A percentile compares a stretch with the other conserved stretches of the same genome.
These are phyloP conservation scores for Diaporthe sp. DNA, from an alignment of 2,329 filamentous ascomycete genomes.

Conservation along the genomic window DNA sequence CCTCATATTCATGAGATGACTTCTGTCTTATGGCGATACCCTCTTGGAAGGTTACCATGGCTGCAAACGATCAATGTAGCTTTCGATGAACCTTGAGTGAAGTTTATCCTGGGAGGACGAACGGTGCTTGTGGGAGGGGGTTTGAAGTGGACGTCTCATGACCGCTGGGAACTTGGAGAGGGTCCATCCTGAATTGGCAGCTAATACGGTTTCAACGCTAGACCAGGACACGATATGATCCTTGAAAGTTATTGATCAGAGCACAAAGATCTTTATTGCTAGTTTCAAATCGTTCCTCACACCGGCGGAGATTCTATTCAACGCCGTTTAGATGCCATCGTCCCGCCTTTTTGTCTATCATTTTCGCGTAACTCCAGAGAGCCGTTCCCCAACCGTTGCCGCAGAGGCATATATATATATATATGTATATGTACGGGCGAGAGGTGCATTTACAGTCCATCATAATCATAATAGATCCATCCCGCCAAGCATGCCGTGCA, in stretches of 20 bases:
- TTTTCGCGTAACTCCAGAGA: neutral
- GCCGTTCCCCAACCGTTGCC: neutral
- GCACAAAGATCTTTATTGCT: neutral
- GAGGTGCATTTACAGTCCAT: constrained; percentile 5
- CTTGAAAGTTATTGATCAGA: neutral
- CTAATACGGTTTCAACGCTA: constrained; percentile 6
- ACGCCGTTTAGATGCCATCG: neutral
- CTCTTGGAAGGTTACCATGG: constrained; percentile 4
- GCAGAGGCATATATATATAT: neutral
- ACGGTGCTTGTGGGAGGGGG: neutral
- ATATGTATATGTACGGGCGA: constrained; percentile 20
- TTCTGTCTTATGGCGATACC: constrained; percentile 3
- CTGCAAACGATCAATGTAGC: neutral
- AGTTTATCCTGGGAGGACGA: neutral
- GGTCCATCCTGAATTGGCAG: neutral
- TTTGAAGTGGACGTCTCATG: neutral
- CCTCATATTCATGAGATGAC: constrained; percentile 5
- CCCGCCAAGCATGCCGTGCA: neutral
- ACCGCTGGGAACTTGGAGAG: neutral
- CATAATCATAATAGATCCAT: neutral
- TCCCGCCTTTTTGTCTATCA: constrained; percentile 14
- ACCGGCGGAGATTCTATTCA: neutral
- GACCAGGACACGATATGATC: neutral
- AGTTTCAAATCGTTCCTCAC: neutral
- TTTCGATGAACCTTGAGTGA: neutral